Percentiles rank a stretch among this genome's conserved stretches.
Conservation (phyloP, 805 yeast genomes). For the Suhomyces sp. region DNA sequence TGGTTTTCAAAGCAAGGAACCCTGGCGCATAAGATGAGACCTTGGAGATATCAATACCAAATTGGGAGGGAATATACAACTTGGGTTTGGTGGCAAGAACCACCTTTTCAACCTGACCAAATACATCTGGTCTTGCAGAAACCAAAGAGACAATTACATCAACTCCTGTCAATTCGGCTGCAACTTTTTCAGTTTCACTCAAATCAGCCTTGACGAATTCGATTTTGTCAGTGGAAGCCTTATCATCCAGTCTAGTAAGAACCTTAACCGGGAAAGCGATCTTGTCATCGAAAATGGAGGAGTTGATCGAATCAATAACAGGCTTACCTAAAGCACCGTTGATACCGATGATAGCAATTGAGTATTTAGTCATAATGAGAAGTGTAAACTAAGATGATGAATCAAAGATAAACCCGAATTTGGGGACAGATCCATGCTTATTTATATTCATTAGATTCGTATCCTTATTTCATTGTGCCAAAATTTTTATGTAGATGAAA, state of each 20-base stretch:
- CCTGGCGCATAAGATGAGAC: slow-evolving; percentile 31
- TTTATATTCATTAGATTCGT: too few species aligned
- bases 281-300: slow-evolving; percentile 41
- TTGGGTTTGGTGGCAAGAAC: slow-evolving; percentile 45
- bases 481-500: too few species aligned
- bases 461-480: too few species aligned
- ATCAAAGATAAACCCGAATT: too few species aligned
- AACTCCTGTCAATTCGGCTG: slow-evolving; percentile 42
- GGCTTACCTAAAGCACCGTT: slow-evolving; percentile 54
- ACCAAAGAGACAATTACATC: slow-evolving; percentile 53
- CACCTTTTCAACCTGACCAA: slow-evolving; percentile 36
- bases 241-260: slow-evolving; percentile 40
- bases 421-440: too few species aligned
- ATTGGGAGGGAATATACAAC: slow-evolving; percentile 60
- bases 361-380: too few species aligned
- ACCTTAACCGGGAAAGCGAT: slow-evolving; percentile 50
- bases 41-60: slow-evolving; percentile 47
- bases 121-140: slow-evolving; percentile 28
- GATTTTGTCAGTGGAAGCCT: slow-evolving; percentile 31
- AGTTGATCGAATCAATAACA: slow-evolving; percentile 44
- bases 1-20: slow-evolving; percentile 31
- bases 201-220: slow-evolving; percentile 39
- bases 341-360: slow-evolving; percentile 53
- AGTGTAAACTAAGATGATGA: too few species aligned
- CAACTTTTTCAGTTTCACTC: slow-evolving; percentile 22